Evolutionary conservation across 768 basidiomycete genomes (phyloP).

Genomic region (Ramaria sp.): DNA sequence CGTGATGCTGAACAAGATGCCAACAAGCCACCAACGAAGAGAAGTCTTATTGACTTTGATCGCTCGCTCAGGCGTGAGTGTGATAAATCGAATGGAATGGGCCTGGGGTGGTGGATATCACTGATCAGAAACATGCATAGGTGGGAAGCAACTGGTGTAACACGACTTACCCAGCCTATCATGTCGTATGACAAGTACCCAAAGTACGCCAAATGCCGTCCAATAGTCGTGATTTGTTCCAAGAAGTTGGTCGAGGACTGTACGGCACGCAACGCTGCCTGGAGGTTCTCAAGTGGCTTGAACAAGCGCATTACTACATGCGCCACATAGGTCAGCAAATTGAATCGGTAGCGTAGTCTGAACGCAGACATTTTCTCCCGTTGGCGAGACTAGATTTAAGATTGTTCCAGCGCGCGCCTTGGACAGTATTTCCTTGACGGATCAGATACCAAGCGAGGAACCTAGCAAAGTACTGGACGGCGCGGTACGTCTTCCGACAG

Average conservation of each 20-base stretch:
- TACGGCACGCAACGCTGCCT: constrained; percentile 72
- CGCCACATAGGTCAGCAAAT: constrained; percentile 7
- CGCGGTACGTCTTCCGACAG: constrained; percentile 62
- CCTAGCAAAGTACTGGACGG: constrained; percentile 83
- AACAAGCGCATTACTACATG: constrained; percentile 78
- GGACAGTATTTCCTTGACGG: constrained; percentile 54
- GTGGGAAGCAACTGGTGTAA: background rate
- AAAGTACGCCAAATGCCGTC: constrained; percentile 80
- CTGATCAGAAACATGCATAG: background rate
- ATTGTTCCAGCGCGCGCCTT: constrained; percentile 70
- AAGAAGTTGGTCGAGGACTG: constrained; percentile 41
- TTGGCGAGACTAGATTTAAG: constrained; percentile 79
- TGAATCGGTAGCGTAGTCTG: background rate
- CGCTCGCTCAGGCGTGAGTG: constrained; percentile 47
- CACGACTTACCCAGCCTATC: constrained; percentile 67
- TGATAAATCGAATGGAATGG: constrained; percentile 55
- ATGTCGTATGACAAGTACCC: constrained; percentile 78
- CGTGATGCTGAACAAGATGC: constrained; percentile 70
- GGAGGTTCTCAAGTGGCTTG: constrained; percentile 89
- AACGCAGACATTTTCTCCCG: constrained; percentile 68
- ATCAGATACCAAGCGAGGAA: constrained; percentile 80
- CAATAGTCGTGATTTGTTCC: constrained; percentile 72
- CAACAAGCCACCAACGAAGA: constrained; percentile 81
- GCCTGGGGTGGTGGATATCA: constrained; percentile 33
- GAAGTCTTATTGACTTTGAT: constrained; percentile 52